Percentiles rank a stretch among this genome's conserved stretches.
Conservation (phyloP, 2,329 filamentous ascomycete species). For the Arthrobotrys pseudoclavata region DNA sequence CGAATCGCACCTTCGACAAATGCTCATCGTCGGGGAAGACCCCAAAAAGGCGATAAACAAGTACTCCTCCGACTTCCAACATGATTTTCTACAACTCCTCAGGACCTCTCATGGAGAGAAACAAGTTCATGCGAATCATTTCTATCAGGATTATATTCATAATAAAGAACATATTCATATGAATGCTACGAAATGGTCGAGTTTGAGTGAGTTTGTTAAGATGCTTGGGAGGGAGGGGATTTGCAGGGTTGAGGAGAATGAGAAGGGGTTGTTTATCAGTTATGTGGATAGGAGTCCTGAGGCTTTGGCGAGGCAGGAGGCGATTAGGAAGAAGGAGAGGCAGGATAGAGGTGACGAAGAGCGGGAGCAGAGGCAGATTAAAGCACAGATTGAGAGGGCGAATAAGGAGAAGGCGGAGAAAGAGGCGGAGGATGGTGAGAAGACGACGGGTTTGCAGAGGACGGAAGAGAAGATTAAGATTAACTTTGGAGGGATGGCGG, state of each 20-base stretch:
- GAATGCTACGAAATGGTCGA: conserved; percentile 91
- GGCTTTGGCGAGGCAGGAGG: conserved; percentile 82
- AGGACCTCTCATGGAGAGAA: conserved; percentile 92
- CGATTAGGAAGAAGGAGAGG: conserved; percentile 83
- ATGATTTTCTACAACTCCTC: conserved; percentile 82
- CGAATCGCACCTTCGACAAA: conserved; percentile 89
- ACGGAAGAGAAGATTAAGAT: conserved; percentile 82
- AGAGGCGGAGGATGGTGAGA: conserved; percentile 68
- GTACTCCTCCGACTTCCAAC: conserved; percentile 83
- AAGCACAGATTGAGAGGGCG: conserved; percentile 81
- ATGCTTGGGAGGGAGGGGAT: conserved; percentile 86
- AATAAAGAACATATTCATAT: conserved; percentile 92
- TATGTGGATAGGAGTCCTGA: conserved; percentile 96
- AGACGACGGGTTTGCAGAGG: conserved; percentile 70
- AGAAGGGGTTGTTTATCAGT: conserved; percentile 85
- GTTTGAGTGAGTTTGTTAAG: conserved; percentile 90
- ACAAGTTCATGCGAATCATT: conserved; percentile 86
- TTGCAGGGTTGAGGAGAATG: conserved; percentile 88
- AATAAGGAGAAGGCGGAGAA: conserved; percentile 71
- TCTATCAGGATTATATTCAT: conserved; percentile 93
- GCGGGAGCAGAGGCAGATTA: conserved; percentile 83
- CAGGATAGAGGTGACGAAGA: conserved; percentile 93
- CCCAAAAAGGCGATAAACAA: conserved; percentile 85
- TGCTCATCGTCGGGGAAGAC: conserved; percentile 88
- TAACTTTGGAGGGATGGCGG: conserved; percentile 71